Base-by-base conservation (phyloP, 1,139 yeast species). In the Protomyces lactucae-debilis region DNA sequence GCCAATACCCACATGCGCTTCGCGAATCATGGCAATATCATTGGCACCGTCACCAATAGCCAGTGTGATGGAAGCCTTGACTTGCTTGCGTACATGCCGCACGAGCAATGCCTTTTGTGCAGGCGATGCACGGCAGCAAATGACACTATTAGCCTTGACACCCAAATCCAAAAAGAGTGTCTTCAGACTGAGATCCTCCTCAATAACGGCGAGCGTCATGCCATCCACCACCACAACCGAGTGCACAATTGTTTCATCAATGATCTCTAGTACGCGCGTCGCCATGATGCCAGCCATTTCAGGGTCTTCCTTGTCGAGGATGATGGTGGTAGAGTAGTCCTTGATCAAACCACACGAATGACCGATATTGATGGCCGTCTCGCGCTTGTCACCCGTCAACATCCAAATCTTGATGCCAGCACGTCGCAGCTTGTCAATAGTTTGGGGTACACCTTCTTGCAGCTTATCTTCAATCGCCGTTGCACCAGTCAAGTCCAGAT, bases 41-140 rank as follows among this genome's bases (percentile, higher is more conserved):
- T 93, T 93, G 0, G 99, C 99, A 70, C 99, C 99, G 77, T 93
- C 99, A n/a, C 99, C 99, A 73, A 95, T 89, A 0, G 99, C 99
- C 67, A 95, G 79, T 0, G 97, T 90, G 5, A 93, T 97, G 36
- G 88, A 80, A 8, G 78, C 77, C 61, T 80, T 84, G 69, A 86
- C 82, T 68, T 87, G 77, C 36, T 80, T 78, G 63, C 98, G 81
- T 16, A 95, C 90, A 28, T 86, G 82, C 45, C 83, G 77, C 1
- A 93, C 98, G 89, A 95, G 86, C 51, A 83, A 80, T 0, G 98
- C 97, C 76, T 93, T 93, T 74, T 93, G 99, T 0, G 97, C 86
- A 0, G 99, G 99, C 18, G 96, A 87, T 0, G 98, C 98, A 68
- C 99, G 84, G 74, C 99, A 95, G 73, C 96, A 90, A 61, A 95